Percentiles rank a stretch among this genome's conserved stretches.
phyloP scores from a whole-genome alignment of 768 basidiomycete genomes.

The Calocera cornea region DNA sequence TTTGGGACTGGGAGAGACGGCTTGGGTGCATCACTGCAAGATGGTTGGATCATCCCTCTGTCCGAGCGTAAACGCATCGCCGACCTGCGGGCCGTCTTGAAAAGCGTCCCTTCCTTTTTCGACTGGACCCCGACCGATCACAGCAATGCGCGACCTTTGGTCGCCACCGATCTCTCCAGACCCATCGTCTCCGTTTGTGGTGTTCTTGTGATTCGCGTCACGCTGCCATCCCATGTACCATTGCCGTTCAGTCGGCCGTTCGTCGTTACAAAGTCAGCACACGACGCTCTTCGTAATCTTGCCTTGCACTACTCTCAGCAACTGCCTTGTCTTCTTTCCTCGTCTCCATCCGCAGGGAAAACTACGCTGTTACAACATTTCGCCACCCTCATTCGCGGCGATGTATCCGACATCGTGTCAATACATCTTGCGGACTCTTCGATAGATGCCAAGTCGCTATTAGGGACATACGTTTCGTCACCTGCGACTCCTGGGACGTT shows the following conservation, averaged over 20 bases:
- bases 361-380: slow-evolving; percentile 66
- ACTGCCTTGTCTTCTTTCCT: slow-evolving; percentile 69
- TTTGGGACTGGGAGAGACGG: slow-evolving; percentile 37
- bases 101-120: slow-evolving; percentile 35
- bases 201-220: slow-evolving; percentile 45
- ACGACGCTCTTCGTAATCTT: slow-evolving; percentile 44
- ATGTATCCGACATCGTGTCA: slow-evolving; percentile 50
- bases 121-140: slow-evolving; percentile 7
- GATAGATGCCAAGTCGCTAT: slow-evolving; percentile 79
- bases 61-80: slow-evolving; percentile 51
- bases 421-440: slow-evolving; percentile 93
- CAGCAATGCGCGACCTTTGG: slow-evolving; percentile 10
- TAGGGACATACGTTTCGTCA: slow-evolving; percentile 89
- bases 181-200: slow-evolving; percentile 51
- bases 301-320: slow-evolving; percentile 52
- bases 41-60: slow-evolving; percentile 74
- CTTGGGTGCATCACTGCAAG: slow-evolving; percentile 35
- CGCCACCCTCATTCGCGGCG: slow-evolving; percentile 49
- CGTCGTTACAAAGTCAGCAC: slow-evolving; percentile 52
- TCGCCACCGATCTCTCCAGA: slow-evolving; percentile 30
- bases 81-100: slow-evolving; percentile 35
- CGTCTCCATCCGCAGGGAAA: slow-evolving; percentile 81
- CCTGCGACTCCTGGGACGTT: slow-evolving; percentile 71
- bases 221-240: slow-evolving; percentile 19
- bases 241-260: slow-evolving; percentile 27